Evolutionary conservation across 2,329 filamentous ascomycete species (phyloP).

Genomic region (Aspergillus sp.): DNA sequence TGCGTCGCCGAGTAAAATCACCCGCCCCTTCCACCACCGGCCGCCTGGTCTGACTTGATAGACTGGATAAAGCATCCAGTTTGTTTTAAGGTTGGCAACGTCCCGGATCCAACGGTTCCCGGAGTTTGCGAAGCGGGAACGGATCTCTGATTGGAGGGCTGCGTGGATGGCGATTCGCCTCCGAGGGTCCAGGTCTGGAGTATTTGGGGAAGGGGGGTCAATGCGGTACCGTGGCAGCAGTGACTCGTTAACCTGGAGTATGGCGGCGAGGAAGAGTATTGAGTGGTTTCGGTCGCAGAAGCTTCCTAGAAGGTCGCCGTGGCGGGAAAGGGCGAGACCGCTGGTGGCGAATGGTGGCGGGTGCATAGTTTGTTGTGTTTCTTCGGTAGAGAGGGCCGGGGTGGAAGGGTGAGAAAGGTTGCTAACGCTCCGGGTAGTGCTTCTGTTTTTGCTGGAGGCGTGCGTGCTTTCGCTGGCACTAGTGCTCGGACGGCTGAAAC

Average conservation of each 20-base stretch:
- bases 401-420: background rate
- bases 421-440: background rate
- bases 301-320: constrained; percentile 38
- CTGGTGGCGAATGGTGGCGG: constrained; percentile 23
- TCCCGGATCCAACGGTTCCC: constrained; percentile 33
- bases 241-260: constrained; percentile 34
- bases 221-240: constrained; percentile 23
- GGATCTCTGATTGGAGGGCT: constrained; percentile 33
- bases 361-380: background rate
- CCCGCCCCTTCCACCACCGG: constrained; percentile 35
- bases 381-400: background rate
- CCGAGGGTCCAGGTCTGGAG: constrained; percentile 20
- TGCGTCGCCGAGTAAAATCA: constrained; percentile 45
- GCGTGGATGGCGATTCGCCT: constrained; percentile 30
- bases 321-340: constrained; percentile 34
- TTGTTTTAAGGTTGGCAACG: constrained; percentile 30
- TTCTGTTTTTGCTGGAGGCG: background rate
- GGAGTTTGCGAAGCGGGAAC: constrained; percentile 31
- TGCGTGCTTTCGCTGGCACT: background rate
- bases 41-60: constrained; percentile 37
- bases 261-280: constrained; percentile 37
- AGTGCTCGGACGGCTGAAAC: background rate
- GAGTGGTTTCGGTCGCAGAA: constrained; percentile 33
- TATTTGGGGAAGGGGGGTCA: constrained; percentile 3
- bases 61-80: constrained; percentile 42